Evolutionary conservation across 176 grass and related monocot species (phyloP), one percentile per base, ranked within the genome.

Genomic region (Musa troglodytarum): DNA sequence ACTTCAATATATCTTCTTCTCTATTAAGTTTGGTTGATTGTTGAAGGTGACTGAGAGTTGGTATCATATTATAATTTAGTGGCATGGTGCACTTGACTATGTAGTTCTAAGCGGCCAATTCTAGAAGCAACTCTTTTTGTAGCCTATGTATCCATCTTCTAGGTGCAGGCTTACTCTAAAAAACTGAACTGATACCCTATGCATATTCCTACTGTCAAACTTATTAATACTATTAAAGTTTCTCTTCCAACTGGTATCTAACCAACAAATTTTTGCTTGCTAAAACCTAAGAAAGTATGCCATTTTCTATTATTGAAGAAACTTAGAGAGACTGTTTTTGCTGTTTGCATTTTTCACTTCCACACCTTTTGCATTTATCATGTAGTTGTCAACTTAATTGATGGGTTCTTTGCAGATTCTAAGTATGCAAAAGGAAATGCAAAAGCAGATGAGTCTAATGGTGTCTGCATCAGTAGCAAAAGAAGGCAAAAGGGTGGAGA

Each of bases 401-500:
- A 56, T 68, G 78, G 49, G 56, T 22, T 56, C 62, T 81, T 87
- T 74, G 53, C 88, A 98, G 94, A 74, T 98, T 74, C 81, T 91
- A 71, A 74, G 66, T 14, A 82, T 90, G 82, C 88, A 93, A 59
- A 86, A 85, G 80, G 83, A 91, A 63, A 50, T 93, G 86, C 94
- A 88, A 82, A 93, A 93, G 71, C 94, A 93, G 76, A 74, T 98
- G 77, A 89, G 65, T 57, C n/a, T 85, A 79, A 79, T 93, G 59
- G 83, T 88, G 15, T 77, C 77, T 78, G 74, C 70, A 74, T 86
- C 90, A 80, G 81, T 93, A 68, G 82, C 84, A 59, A 98, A 93
- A 76, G 94, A 98, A 90, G 83, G 85, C 24, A 98, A 89, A 79
- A 88, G 90, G 74, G 83, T 98, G 10, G 90, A 98, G 75, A 68